These are phyloP conservation scores for Porcisia hertigi DNA, from an alignment of 208 protist genomes.

Conservation along the genomic window DNA sequence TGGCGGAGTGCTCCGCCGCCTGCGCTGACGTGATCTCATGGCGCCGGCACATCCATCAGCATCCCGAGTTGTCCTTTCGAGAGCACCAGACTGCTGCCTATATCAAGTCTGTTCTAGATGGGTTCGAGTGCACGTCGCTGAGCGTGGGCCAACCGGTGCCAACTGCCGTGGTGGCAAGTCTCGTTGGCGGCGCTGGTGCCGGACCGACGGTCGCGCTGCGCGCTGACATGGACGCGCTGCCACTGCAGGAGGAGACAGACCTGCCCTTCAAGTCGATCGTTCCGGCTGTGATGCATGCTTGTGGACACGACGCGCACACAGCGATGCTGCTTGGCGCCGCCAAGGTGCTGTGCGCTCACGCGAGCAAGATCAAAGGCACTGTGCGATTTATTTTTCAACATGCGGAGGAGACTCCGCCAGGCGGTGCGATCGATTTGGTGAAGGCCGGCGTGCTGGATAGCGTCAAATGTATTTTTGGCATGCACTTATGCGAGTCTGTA, in stretches of 20 bases:
- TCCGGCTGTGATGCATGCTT: conserved; percentile 56
- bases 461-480: conserved; percentile 46
- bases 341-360: conserved; percentile 33
- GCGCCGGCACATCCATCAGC: conserved; percentile 54
- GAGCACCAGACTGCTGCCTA: conserved; percentile 49
- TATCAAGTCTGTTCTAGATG: conserved; percentile 33
- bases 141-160: conserved; percentile 41
- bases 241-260: conserved; percentile 51
- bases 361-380: conserved; percentile 40
- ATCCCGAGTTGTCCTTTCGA: conserved; percentile 42
- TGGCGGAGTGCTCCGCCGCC: conserved; percentile 17
- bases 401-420: conserved; percentile 47
- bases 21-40: conserved; percentile 42
- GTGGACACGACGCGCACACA: conserved; percentile 58
- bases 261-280: conserved; percentile 48
- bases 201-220: conserved; percentile 67
- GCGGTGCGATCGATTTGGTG: conserved; percentile 49
- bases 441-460: conserved; percentile 39
- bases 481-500: conserved; percentile 27
- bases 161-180: conserved; percentile 54
- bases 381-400: conserved; percentile 70
- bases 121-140: conserved; percentile 39
- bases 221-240: conserved; percentile 65
- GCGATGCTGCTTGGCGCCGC: conserved; percentile 34
- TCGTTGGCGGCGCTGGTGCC: conserved; percentile 49